phyloP scores from a whole-genome alignment of 2,329 filamentous ascomycete species.

The Pestalotiopsis sp. region DNA sequence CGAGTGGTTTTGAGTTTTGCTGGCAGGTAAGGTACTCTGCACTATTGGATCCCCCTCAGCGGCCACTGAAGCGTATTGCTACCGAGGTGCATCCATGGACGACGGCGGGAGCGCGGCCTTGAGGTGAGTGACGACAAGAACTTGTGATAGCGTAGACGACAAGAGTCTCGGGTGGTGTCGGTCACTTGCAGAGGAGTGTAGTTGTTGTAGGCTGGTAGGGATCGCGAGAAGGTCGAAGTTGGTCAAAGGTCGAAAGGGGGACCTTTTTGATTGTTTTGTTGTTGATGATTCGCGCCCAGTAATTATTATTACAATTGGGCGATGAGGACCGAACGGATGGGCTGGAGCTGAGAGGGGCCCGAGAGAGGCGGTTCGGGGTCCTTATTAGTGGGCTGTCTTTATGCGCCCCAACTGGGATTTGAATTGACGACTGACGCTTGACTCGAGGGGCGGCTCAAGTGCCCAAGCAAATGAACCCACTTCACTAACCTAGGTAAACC shows the following conservation, averaged over 20 bases:
- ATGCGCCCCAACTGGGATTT: background rate
- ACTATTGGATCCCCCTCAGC: constrained; percentile 2
- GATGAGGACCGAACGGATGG: background rate
- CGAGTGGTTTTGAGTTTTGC: background rate
- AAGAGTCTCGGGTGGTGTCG: background rate
- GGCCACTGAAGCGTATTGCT: constrained; percentile 6
- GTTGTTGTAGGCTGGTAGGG: background rate
- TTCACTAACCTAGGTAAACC: background rate
- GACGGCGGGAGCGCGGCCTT: background rate
- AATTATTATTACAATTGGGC: background rate
- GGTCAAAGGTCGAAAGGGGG: background rate
- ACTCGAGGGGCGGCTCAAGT: constrained; percentile 2
- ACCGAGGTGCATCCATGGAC: constrained; percentile 10
- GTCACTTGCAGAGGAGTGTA: background rate
- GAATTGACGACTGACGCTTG: background rate
- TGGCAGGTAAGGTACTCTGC: background rate
- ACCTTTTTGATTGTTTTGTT: background rate
- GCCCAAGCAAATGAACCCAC: background rate
- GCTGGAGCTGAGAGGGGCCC: constrained; percentile 2
- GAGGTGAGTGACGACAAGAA: background rate
- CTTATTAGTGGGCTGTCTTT: constrained; percentile 2
- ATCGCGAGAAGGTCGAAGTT: background rate
- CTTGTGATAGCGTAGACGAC: background rate
- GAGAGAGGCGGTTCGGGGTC: background rate
- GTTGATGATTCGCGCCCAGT: background rate